Percentiles rank a stretch among this genome's conserved stretches.
These are phyloP conservation scores for Pneumocystis murina DNA, from an alignment of 1,139 yeast genomes.

Conservation along the genomic window DNA sequence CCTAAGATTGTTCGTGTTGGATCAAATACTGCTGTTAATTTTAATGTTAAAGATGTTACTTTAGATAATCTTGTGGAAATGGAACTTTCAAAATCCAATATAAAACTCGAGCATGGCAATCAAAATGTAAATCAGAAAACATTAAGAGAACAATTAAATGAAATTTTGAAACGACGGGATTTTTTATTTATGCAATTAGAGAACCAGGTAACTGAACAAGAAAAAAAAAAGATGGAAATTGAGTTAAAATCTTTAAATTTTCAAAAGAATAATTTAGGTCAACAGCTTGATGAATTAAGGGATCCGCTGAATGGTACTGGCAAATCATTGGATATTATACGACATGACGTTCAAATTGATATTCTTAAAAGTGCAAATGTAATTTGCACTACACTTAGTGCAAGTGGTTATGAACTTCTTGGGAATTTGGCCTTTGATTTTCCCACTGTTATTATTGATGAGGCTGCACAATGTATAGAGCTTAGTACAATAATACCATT, in stretches of 20 bases:
- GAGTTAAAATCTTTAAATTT: slow-evolving; percentile 29
- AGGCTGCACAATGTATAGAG: slow-evolving; percentile 96
- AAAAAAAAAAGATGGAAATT: slow-evolving; percentile 18
- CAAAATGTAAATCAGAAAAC: slow-evolving; percentile 29
- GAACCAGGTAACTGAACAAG: slow-evolving; percentile 14
- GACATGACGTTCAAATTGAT: slow-evolving; percentile 57
- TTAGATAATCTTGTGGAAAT: slow-evolving; percentile 76
- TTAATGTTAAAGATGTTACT: slow-evolving; percentile 67
- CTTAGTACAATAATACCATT: slow-evolving; percentile 82
- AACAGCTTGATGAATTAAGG: slow-evolving; percentile 61
- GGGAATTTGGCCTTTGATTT: slow-evolving; percentile 61
- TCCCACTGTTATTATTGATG: slow-evolving; percentile 92
- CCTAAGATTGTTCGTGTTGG: slow-evolving; percentile 85
- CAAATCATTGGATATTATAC: slow-evolving; percentile 65
- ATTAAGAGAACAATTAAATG: slow-evolving; percentile 39
- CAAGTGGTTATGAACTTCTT: slow-evolving; percentile 82
- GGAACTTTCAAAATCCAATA: slow-evolving; percentile 27
- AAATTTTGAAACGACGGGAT: slow-evolving; percentile 39
- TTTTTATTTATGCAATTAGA: slow-evolving; percentile 29
- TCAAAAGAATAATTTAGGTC: slow-evolving; percentile 54
- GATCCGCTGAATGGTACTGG: slow-evolving; percentile 52
- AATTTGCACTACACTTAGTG: slow-evolving; percentile 84
- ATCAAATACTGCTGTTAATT: slow-evolving; percentile 72
- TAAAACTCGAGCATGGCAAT: slow-evolving; percentile 19
- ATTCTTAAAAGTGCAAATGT: slow-evolving; percentile 68